Conservation (phyloP, 2,329 filamentous ascomycete genomes). For the Ceratocystis huliohia region DNA sequence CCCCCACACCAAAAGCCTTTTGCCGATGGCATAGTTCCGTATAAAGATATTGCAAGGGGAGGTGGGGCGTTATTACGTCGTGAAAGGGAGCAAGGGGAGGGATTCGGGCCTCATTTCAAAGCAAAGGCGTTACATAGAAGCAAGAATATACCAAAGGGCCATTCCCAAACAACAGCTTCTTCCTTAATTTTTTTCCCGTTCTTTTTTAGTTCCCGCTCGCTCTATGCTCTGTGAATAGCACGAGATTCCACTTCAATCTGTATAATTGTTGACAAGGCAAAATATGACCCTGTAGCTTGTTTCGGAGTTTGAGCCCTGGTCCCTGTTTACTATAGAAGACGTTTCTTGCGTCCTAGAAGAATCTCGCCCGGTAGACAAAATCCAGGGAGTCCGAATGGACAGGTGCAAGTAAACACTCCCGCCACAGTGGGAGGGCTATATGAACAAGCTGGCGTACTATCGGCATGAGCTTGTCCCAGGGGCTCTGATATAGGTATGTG, state of each 20-base stretch:
- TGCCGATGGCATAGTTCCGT: not conserved
- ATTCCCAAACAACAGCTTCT: not conserved
- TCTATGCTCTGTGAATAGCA: not conserved
- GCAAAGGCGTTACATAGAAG: not conserved
- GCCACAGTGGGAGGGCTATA: no score
- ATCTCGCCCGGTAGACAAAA: not conserved
- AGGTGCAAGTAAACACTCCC: no score
- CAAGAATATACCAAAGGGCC: not conserved
- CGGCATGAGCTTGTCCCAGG: no score
- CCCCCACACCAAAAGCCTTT: not conserved
- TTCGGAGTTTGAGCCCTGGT: conserved; percentile 7
- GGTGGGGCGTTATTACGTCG: not conserved
- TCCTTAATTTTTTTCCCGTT: not conserved
- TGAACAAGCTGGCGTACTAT: no score
- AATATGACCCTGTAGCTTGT: not conserved
- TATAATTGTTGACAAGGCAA: not conserved
- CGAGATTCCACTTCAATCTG: not conserved
- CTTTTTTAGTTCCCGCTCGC: not conserved
- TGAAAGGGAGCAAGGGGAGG: not conserved
- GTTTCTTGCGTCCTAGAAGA: not conserved
- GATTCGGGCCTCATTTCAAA: not conserved
- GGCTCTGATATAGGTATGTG: not conserved
- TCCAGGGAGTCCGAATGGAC: no score
- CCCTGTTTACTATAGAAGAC: not conserved
- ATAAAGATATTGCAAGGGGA: no score